phyloP scores from a whole-genome alignment of 2,329 filamentous ascomycete species.

The Penicillium capsulatum region DNA sequence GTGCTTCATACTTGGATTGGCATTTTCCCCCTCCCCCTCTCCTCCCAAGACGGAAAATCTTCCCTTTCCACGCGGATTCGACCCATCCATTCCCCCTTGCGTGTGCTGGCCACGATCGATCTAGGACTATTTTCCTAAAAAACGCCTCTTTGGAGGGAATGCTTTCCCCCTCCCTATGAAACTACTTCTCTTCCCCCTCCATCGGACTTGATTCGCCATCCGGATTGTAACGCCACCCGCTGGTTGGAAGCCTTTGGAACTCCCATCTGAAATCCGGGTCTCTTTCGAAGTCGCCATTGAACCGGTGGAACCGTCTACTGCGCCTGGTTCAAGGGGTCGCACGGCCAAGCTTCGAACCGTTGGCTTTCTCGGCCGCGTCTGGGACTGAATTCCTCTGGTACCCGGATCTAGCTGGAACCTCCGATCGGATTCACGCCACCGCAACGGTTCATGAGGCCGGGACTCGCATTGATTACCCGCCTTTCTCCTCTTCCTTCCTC shows the following conservation, averaged over 20 bases:
- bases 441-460: conserved; percentile 8
- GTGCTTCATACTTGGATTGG: conserved; percentile 21
- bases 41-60: not conserved
- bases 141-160: conserved; percentile 2
- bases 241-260: not conserved
- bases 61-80: conserved; percentile 32
- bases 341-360: conserved; percentile 10
- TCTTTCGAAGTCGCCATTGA: conserved; percentile 7
- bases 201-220: conserved; percentile 12
- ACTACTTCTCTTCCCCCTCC: not conserved
- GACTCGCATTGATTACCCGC: conserved; percentile 1
- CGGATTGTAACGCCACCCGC: conserved; percentile 10
- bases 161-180: not conserved
- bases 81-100: conserved; percentile 32
- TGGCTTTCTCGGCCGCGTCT: conserved; percentile 9
- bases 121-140: conserved; percentile 10
- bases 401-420: conserved; percentile 1
- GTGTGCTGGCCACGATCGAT: conserved; percentile 22
- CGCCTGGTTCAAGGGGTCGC: conserved; percentile 6
- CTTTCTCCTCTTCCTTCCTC: conserved; percentile 3
- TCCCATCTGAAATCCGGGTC: conserved; percentile 9
- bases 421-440: conserved; percentile 3
- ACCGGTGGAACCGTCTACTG: conserved; percentile 16
- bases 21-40: conserved; percentile 14
- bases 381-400: conserved; percentile 3